Conservation (phyloP, 257 asterid genomes). For the Gentiana dahurica region DNA sequence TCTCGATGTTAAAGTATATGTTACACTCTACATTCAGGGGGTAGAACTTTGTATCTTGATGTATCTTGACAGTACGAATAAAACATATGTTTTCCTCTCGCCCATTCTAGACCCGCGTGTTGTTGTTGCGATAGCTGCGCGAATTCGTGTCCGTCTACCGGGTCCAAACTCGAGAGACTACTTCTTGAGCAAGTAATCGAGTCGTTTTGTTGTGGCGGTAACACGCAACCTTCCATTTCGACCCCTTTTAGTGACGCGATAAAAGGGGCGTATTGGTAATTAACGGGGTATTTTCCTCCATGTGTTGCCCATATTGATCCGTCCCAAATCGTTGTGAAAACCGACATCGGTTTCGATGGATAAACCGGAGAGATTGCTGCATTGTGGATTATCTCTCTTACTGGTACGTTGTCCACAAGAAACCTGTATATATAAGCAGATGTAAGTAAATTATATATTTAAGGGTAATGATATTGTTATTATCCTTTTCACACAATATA, state of each 20-base stretch:
- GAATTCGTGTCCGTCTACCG: conserved; percentile 63
- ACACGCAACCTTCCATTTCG: conserved; percentile 57
- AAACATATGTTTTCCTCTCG: conserved; percentile 67
- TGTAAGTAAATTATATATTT: too few species aligned
- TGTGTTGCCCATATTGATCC: conserved; percentile 89
- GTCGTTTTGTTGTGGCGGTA: conserved; percentile 10
- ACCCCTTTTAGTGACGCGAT: conserved; percentile 32
- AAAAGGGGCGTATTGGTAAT: conserved; percentile 60
- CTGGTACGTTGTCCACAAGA: conserved; percentile 69
- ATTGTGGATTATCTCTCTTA: conserved; percentile 49
- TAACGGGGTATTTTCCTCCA: conserved; percentile 73
- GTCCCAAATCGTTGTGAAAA: conserved; percentile 63
- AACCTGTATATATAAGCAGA: conserved; percentile 26
- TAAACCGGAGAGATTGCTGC: conserved; percentile 39
- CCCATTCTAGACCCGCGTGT: conserved; percentile 49
- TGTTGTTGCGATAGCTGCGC: conserved; percentile 46
- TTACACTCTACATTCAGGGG: conserved; percentile 50
- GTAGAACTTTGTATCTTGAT: conserved; percentile 51
- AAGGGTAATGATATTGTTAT: too few species aligned
- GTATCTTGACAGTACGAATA: conserved; percentile 75
- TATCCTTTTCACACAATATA: too few species aligned
- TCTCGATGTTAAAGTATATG: too few species aligned
- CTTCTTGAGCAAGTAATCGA: conserved; percentile 29
- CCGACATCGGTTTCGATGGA: conserved; percentile 76
- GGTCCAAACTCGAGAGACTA: conserved; percentile 51